Conservation (phyloP, 2,329 filamentous ascomycete genomes). For the Penicillium sp. region DNA sequence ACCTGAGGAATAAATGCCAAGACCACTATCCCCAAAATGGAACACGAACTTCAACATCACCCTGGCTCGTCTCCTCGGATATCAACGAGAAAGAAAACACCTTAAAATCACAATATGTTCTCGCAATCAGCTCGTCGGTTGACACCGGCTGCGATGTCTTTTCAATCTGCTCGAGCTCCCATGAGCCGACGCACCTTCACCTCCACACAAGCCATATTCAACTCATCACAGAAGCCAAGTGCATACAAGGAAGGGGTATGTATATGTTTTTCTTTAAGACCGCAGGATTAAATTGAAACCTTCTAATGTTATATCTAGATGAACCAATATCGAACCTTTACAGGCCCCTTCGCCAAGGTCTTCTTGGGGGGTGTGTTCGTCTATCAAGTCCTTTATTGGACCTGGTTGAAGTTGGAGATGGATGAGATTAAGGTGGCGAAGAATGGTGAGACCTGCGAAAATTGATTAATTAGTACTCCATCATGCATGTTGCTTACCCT, state of each 20-base stretch:
- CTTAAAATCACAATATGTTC: not conserved
- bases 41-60: constrained; percentile 15
- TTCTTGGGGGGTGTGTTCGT: constrained; percentile 51
- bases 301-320: constrained; percentile 30
- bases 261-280: not conserved
- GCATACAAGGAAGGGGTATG: constrained; percentile 35
- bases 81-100: not conserved
- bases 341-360: constrained; percentile 48
- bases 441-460: constrained; percentile 31
- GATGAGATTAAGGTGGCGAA: constrained; percentile 46
- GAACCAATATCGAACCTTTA: constrained; percentile 42
- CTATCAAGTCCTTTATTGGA: constrained; percentile 51
- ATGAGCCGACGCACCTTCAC: constrained; percentile 6
- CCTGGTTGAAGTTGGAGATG: constrained; percentile 50
- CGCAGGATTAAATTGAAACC: not conserved
- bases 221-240: constrained; percentile 9
- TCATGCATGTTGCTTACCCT: not conserved
- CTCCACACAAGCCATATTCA: constrained; percentile 8
- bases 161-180: constrained; percentile 9
- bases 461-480: not conserved
- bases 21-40: constrained; percentile 5
- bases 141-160: not conserved
- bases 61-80: constrained; percentile 11
- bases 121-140: constrained; percentile 1
- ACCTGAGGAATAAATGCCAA: constrained; percentile 10